Base-by-base conservation (phyloP, 2,329 filamentous ascomycete genomes). In the Septoria petroselini region DNA sequence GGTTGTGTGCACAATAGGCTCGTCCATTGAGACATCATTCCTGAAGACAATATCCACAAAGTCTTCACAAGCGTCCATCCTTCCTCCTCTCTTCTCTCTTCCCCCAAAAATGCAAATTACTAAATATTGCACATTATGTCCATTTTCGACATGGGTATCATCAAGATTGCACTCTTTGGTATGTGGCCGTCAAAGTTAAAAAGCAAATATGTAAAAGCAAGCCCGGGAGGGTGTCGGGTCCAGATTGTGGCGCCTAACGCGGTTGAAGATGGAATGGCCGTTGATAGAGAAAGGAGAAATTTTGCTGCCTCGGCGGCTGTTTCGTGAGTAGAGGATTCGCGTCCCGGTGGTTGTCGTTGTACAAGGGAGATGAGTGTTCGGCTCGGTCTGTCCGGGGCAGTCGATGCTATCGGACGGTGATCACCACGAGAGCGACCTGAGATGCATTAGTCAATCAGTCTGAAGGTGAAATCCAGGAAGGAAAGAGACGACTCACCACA, bases 371-470 rank as follows among this genome's bases (percentile, higher is more conserved):
- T 27, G 18, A 35, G 25, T 37, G 31, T 17, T 17, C 8, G 19
- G 29, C 19, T 30, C 29, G 41, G 25, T 19, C 23, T n/a, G 7
- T 12, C 14, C 14, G 31, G 15, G 12, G 18, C n/a, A n/a, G 17
- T 12, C 15, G 37, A n/a, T 3, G 11, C 2, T 27, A 46, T 46
- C 34, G 25, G 18, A 46, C 43, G n/a, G 64, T 64, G 21, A 69
- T 52, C 17, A 68, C 60, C 42, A 63, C 67, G 21, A 68, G 60
- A 9, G 64, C 64, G 43, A 68, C 62, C 65, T 68, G 53, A 23
- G 33, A 25, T 31, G 14, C 21, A 41, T 42, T 53, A 37, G 50
- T 37, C 25, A 23, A 35, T 19, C 14, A 4, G 9, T 18, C 17
- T 7, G 11, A 30, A 18, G 31, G 27, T 12, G 14, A n/a, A n/a